Base-by-base conservation (phyloP, 495 filamentous ascomycete genomes). In the Annulohypoxylon moriforme region DNA sequence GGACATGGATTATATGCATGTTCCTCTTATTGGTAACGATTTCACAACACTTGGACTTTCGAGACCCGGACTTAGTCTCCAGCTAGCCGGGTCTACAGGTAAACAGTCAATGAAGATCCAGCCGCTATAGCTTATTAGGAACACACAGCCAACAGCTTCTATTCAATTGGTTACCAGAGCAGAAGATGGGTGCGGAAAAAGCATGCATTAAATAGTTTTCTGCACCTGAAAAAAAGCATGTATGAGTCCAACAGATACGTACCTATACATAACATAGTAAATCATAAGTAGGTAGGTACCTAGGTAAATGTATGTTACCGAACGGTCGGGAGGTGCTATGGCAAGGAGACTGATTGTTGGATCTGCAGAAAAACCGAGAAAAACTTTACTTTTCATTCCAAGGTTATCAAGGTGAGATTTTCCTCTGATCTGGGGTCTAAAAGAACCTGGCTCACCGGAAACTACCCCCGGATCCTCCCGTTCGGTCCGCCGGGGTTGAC, bases 1-100 rank as follows among this genome's bases (percentile, higher is more conserved):
- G n/a, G 25, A 18, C 55, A 58, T 40, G 55, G 55, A 40, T 58
- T 40, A 25, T 14, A 40, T 58, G 55, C 33, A 40, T n/a, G 10
- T 58, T 25, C 27, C 20, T 25, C n/a, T 58, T 58, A 25, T 58
- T 58, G 33, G 18, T 40, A 40, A 58, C 20, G 18, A 14, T 40
- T 40, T 40, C 8, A 58, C 36, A 33, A 53, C 16, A n/a, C 14
- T 14, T 18, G 16, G 14, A n/a, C 4, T 13, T 20, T n/a, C 27
- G 4, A 18, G 27, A 33, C 14, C 16, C 14, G 6, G 10, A 18
- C 11, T 3, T 34, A 34, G 50, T 34, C 27, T 20, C 50, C 27
- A 55, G 50, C 20, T 18, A 29, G n/a, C 14, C 14, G 8, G 22
- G 49, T 53, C 25, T 4, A 1, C 4, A 25, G 46, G 46, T 24